Percentiles rank a stretch among this genome's conserved stretches.
Conservation (phyloP, 2,329 filamentous ascomycete species). For the Thelonectria rubi region DNA sequence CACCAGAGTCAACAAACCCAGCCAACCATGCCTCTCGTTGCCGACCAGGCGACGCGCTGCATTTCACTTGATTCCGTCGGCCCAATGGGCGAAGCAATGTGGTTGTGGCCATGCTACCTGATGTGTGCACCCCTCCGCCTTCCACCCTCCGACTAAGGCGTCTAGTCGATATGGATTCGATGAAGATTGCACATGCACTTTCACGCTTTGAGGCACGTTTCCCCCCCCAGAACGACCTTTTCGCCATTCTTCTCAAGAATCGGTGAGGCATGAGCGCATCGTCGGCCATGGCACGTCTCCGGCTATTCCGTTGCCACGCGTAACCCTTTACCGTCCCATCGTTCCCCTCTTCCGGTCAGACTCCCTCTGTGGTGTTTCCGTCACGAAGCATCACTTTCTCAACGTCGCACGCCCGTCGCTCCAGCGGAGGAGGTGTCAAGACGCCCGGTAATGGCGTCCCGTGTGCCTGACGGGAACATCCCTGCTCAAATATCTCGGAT, state of each 20-base stretch:
- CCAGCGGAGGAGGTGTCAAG: conserved; percentile 18
- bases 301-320: conserved; percentile 23
- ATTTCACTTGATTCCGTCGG: conserved; percentile 27
- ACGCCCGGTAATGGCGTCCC: conserved; percentile 18
- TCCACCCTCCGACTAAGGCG: conserved; percentile 30
- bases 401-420: conserved; percentile 2
- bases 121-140: conserved; percentile 30
- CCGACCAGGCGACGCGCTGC: conserved; percentile 33
- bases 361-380: conserved; percentile 1
- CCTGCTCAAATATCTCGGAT: conserved; percentile 33
- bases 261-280: conserved; percentile 40
- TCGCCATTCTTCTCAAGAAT: conserved; percentile 23
- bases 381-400: conserved; percentile 10
- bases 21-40: conserved; percentile 24
- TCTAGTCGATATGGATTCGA: conserved; percentile 10
- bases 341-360: conserved; percentile 1
- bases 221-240: conserved; percentile 11
- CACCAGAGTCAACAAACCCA: conserved; percentile 22
- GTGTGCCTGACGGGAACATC: conserved; percentile 33
- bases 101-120: conserved; percentile 9
- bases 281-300: conserved; percentile 36
- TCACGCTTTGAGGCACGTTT: conserved; percentile 18
- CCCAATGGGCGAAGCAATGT: conserved; percentile 28
- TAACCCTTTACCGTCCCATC: conserved; percentile 25
- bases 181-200: conserved; percentile 13